phyloP scores from a whole-genome alignment of 2,329 filamentous ascomycete species.

The Plenodomus lindquistii region DNA sequence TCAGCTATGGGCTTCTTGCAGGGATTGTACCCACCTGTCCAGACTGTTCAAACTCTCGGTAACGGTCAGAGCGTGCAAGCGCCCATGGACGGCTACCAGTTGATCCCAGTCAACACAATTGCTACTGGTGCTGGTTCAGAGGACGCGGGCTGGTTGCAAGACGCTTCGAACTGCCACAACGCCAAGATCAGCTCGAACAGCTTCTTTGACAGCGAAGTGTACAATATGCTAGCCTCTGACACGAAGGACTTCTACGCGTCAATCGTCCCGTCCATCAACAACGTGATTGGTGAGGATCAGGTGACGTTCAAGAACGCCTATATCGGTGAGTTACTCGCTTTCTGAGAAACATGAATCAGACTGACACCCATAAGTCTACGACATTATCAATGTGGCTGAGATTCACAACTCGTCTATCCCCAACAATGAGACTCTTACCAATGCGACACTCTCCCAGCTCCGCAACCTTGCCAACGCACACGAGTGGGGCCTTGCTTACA shows the following conservation, averaged over 20 bases:
- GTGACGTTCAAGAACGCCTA: conserved; percentile 67
- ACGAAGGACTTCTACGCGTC: conserved; percentile 60
- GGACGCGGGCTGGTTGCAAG: conserved; percentile 62
- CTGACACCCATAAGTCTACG: conserved; percentile 56
- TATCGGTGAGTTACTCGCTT: conserved; percentile 52
- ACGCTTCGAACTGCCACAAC: conserved; percentile 58
- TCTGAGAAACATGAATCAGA: neutral
- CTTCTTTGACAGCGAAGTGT: conserved; percentile 59
- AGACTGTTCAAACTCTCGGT: conserved; percentile 62
- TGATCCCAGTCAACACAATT: conserved; percentile 73
- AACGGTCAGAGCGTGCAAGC: conserved; percentile 69
- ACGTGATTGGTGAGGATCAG: conserved; percentile 53
- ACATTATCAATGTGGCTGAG: conserved; percentile 64
- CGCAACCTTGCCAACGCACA: conserved; percentile 75
- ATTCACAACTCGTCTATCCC: conserved; percentile 69
- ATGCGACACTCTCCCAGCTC: conserved; percentile 64
- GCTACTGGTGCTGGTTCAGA: conserved; percentile 62
- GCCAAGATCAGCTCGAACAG: conserved; percentile 62
- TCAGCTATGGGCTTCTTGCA: conserved; percentile 82
- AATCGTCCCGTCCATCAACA: conserved; percentile 57
- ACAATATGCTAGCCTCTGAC: conserved; percentile 51
- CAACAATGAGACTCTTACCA: conserved; percentile 60
- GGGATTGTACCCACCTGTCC: conserved; percentile 79
- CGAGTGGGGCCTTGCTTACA: conserved; percentile 84
- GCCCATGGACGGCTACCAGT: conserved; percentile 80